phyloP scores from a whole-genome alignment of 192 early-diverging fungal genomes.

The Fimicolochytrium jonesii region DNA sequence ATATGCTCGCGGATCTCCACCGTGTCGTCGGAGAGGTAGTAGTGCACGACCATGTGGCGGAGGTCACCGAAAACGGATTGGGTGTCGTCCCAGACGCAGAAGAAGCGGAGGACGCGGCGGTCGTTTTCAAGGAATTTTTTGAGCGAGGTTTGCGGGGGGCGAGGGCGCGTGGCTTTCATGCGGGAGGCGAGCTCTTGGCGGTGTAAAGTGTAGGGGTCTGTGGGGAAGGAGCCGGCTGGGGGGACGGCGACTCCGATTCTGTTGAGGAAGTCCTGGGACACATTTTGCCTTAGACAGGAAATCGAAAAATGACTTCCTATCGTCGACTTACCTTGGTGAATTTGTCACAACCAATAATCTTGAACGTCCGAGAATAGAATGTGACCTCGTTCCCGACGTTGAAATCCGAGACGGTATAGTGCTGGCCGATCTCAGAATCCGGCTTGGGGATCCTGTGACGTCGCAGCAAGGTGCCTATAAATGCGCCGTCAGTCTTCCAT shows the following conservation, averaged over 20 bases:
- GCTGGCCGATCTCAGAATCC: slow-evolving; percentile 39
- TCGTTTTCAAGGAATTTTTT: slow-evolving; percentile 62
- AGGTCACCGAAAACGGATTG: slow-evolving; percentile 51
- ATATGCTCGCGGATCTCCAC: slow-evolving; percentile 56
- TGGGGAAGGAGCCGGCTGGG: slow-evolving; percentile 35
- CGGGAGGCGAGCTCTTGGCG: slow-evolving; percentile 41
- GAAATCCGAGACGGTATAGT: slow-evolving; percentile 51
- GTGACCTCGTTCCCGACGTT: slow-evolving; percentile 55
- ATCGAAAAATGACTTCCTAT: not conserved
- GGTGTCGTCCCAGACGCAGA: slow-evolving; percentile 63
- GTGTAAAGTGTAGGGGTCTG: slow-evolving; percentile 49
- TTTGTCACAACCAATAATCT: slow-evolving; percentile 57
- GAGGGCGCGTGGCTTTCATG: slow-evolving; percentile 48
- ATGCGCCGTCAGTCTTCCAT: too few species aligned
- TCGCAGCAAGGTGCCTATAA: slow-evolving; percentile 53
- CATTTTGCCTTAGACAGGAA: not conserved
- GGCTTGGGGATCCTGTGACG: slow-evolving; percentile 52
- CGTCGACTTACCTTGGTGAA: slow-evolving; percentile 49
- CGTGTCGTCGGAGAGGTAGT: slow-evolving; percentile 59
- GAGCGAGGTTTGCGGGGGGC: slow-evolving; percentile 39
- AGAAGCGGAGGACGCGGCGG: slow-evolving; percentile 59
- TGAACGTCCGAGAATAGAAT: slow-evolving; percentile 57
- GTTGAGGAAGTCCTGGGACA: slow-evolving; percentile 36
- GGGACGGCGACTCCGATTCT: slow-evolving; percentile 33
- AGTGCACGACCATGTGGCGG: slow-evolving; percentile 58